Evolutionary conservation across 2,329 filamentous ascomycete species (phyloP), one percentile per base, ranked within the genome.

Genomic region (Diaporthe longicolla): DNA sequence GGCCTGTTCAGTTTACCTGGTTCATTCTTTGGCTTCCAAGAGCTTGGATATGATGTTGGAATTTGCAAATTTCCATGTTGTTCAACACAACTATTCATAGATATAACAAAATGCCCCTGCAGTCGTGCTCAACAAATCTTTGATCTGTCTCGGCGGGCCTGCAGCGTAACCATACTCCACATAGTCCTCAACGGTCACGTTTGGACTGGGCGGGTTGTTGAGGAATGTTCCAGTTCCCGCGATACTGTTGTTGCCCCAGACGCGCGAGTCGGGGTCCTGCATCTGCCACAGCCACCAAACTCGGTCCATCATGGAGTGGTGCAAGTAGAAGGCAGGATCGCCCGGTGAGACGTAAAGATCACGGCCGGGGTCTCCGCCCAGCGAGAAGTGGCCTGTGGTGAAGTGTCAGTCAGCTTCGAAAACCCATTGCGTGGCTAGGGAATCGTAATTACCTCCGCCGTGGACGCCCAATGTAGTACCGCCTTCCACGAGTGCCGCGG

Each of bases 241-340:
- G 10, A 40, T 29, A n/a, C 35, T 43, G 19, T 50, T 58, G 35
- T 55, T 24, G 81, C 79, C 11, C 74, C 77, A 50, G 77, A 40
- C 80, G 69, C 87, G 84, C 10, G 84, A 21, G 54, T 37, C 78
- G 4, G 78, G 78, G 70, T 82, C 80, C 72, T 81, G 80, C 78
- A 81, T 81, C 78, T 83, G 81, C 80, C 81, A 82, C 37, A 82
- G 79, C 80, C 80, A 82, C 79, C 79, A 82, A 3, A 82, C 76
- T 79, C 72, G 82, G 81, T 63, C 58, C 37, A 63, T 63, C 58
- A 63, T 63, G 4, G 58, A 10, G 58, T 63, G 58, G 37, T 63
- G 58, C 15, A 63, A 10, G 58, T 63, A 63, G 17, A 45, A 63
- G 8, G 58, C 58, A 63, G 58, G 37, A 24, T 63, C 58, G 43